Conservation (phyloP, 1,139 yeast genomes). For the Magnusiomyces suaveolens region DNA sequence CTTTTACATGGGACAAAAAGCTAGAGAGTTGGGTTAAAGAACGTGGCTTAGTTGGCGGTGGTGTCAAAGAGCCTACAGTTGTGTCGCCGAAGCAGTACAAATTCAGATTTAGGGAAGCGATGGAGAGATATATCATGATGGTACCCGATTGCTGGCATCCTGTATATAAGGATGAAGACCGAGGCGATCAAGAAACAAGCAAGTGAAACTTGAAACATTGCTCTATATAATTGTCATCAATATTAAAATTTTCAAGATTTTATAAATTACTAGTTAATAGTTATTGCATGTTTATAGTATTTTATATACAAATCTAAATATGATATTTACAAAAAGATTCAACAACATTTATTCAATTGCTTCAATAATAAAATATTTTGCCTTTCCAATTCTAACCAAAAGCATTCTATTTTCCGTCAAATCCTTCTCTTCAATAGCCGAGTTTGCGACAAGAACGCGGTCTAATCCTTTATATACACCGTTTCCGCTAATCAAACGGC, state of each 20-base stretch:
- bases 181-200: background rate
- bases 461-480: slow-evolving; percentile 64
- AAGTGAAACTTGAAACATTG: background rate
- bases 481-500: slow-evolving; percentile 56
- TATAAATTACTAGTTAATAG: background rate
- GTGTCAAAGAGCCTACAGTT: slow-evolving; percentile 91
- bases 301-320: background rate
- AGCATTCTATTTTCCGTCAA: slow-evolving; percentile 45
- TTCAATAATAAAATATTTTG: slow-evolving; percentile 19
- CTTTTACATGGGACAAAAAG: slow-evolving; percentile 98
- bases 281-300: background rate
- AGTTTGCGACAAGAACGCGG: slow-evolving; percentile 46
- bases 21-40: slow-evolving; percentile 98
- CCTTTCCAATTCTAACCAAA: slow-evolving; percentile 64
- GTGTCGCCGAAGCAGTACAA: slow-evolving; percentile 94
- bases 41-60: slow-evolving; percentile 72
- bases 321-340: background rate
- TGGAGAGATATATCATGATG: slow-evolving; percentile 90
- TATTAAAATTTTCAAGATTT: background rate
- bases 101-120: slow-evolving; percentile 89
- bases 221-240: background rate
- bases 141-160: slow-evolving; percentile 55
- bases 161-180: slow-evolving; percentile 1
- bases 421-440: slow-evolving; percentile 39
- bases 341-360: background rate